Evolutionary conservation across 225 moss, liverwort and hornwort genomes (phyloP).

Genomic region (Pseudoscleropodium purum): DNA sequence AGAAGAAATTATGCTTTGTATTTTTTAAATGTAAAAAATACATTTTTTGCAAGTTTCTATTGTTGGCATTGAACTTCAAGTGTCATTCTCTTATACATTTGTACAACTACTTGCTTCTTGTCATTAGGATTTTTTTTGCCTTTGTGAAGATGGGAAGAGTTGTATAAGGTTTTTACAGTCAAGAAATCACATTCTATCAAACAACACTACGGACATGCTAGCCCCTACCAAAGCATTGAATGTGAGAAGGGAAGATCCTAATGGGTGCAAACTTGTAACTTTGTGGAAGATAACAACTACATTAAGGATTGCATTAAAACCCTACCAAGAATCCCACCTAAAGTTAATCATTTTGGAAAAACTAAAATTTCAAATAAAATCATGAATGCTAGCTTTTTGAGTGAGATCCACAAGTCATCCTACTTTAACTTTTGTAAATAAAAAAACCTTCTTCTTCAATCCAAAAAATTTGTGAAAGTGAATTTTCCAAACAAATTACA

Average conservation of each 20-base stretch:
- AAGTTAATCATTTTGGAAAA: accelerated
- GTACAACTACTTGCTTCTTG: neutral
- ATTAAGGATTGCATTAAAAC: neutral
- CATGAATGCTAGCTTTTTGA: neutral
- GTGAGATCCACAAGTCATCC: neutral
- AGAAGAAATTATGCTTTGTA: too few relatives aligned
- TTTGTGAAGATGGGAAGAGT: accelerated
- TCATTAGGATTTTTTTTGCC: neutral
- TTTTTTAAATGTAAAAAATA: neutral
- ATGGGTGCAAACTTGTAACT: neutral
- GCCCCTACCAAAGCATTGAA: accelerated
- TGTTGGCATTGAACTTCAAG: neutral
- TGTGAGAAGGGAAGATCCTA: neutral
- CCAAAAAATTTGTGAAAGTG: neutral
- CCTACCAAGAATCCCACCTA: accelerated
- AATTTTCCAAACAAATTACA: neutral
- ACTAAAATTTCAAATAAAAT: neutral
- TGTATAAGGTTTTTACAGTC: neutral
- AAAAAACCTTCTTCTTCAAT: neutral
- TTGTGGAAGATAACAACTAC: neutral
- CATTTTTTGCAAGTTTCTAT: neutral
- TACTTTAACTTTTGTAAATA: neutral
- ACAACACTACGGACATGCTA: accelerated
- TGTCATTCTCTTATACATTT: accelerated
- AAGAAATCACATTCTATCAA: neutral